phyloP scores from a whole-genome alignment of 192 early-diverging fungal genomes.

The Coemansia sp. region DNA sequence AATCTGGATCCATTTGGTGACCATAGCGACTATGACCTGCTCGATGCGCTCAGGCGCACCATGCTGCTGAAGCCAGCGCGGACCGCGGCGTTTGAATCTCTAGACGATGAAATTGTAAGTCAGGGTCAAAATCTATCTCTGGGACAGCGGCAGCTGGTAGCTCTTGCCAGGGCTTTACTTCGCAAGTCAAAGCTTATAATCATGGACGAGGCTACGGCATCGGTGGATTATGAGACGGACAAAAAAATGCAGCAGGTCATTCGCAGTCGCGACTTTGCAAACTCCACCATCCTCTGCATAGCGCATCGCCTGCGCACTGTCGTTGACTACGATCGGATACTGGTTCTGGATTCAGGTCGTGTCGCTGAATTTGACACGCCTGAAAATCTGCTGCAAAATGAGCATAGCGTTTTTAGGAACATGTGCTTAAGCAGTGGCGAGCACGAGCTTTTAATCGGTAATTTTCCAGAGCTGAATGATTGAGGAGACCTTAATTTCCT shows the following conservation, averaged over 20 bases:
- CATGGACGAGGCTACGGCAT: slow-evolving; percentile 88
- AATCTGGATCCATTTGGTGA: slow-evolving; percentile 89
- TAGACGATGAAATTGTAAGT: slow-evolving; percentile 78
- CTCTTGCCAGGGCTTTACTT: slow-evolving; percentile 74
- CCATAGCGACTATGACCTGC: slow-evolving; percentile 62
- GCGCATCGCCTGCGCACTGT: slow-evolving; percentile 3
- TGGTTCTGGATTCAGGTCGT: slow-evolving; percentile 74
- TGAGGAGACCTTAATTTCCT: no score
- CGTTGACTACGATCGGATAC: slow-evolving; percentile 66
- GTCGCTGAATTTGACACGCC: not conserved
- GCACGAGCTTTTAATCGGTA: not conserved
- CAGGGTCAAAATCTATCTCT: slow-evolving; percentile 77
- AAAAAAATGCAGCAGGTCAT: slow-evolving; percentile 85
- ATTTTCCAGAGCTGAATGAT: not conserved
- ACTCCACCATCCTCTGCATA: slow-evolving; percentile 58
- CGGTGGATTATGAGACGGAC: slow-evolving; percentile 87
- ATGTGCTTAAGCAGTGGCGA: slow-evolving; percentile 58
- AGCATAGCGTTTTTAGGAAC: slow-evolving; percentile 59
- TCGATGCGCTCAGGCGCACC: slow-evolving; percentile 61
- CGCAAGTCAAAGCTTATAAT: slow-evolving; percentile 69
- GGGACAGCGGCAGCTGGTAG: slow-evolving; percentile 76
- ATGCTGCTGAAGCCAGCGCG: not conserved
- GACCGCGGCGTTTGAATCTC: slow-evolving; percentile 64
- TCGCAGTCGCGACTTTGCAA: slow-evolving; percentile 65
- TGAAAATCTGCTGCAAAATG: not conserved